Conservation (phyloP, 106 monocot species). For the Gastrodia elata region DNA sequence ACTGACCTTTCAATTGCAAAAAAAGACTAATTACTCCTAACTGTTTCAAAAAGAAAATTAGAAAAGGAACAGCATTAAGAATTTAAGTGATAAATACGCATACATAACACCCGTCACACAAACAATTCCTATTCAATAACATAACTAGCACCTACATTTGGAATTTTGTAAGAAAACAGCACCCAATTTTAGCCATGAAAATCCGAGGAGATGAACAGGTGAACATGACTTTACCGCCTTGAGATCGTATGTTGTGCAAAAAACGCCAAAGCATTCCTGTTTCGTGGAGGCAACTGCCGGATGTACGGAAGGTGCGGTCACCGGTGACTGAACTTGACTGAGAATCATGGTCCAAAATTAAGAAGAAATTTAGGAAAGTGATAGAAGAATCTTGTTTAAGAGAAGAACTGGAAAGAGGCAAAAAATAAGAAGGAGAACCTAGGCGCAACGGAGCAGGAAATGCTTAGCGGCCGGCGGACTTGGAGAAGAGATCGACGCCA, state of each 20-base stretch:
- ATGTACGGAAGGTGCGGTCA: conserved; percentile 4
- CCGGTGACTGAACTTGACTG: conserved; percentile 57
- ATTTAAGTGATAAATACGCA: background rate
- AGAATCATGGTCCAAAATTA: conserved; percentile 1
- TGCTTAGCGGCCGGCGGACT: conserved; percentile 8
- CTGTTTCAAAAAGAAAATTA: background rate
- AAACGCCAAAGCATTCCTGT: conserved; percentile 71
- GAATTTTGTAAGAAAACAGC: background rate
- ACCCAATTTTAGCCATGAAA: background rate
- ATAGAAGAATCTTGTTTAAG: background rate
- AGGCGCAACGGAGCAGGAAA: conserved; percentile 55
- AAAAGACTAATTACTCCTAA: background rate
- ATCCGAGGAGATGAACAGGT: background rate
- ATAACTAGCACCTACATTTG: background rate
- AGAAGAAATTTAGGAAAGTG: background rate
- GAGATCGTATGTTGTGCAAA: conserved; percentile 80
- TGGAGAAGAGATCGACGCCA: background rate
- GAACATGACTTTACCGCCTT: conserved; percentile 33
- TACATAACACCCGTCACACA: too few species aligned
- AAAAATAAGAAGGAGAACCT: conserved; percentile 24
- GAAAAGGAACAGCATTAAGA: background rate
- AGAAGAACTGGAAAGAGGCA: background rate
- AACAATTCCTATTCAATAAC: too few species aligned
- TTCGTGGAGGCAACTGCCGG: conserved; percentile 17
- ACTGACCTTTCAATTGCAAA: background rate